Conservation (phyloP, 2,329 filamentous ascomycete species). For the Alternaria arborescens region DNA sequence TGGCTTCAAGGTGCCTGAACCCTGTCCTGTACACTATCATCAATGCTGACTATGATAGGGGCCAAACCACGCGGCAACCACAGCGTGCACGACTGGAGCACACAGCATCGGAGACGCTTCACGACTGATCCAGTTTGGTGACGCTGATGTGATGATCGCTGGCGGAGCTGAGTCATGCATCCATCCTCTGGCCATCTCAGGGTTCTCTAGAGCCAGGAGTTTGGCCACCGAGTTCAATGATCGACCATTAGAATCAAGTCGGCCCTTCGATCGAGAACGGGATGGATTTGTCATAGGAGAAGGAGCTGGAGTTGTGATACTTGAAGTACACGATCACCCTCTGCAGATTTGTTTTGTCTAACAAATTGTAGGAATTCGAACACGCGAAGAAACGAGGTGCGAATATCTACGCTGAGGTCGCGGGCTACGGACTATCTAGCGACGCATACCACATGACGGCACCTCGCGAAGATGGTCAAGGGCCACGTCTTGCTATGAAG, state of each 20-base stretch:
- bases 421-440: slow-evolving; percentile 87
- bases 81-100: slow-evolving; percentile 94
- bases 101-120: slow-evolving; percentile 94
- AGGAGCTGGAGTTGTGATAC: slow-evolving; percentile 84
- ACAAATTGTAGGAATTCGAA: slow-evolving; percentile 70
- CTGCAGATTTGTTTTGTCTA: background rate
- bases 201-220: slow-evolving; percentile 87
- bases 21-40: too few species aligned
- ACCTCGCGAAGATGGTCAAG: slow-evolving; percentile 81
- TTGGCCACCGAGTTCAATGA: slow-evolving; percentile 84
- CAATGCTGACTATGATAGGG: slow-evolving; percentile 60
- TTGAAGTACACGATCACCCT: slow-evolving; percentile 66
- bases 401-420: slow-evolving; percentile 85
- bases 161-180: slow-evolving; percentile 95
- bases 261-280: slow-evolving; percentile 84
- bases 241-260: slow-evolving; percentile 73
- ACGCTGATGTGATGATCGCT: slow-evolving; percentile 95
- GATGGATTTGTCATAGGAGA: slow-evolving; percentile 93
- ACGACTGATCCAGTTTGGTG: slow-evolving; percentile 89
- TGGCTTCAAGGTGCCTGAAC: slow-evolving; percentile 69
- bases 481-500: slow-evolving; percentile 85
- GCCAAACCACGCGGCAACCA: slow-evolving; percentile 91
- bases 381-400: slow-evolving; percentile 84
- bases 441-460: slow-evolving; percentile 96
- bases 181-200: slow-evolving; percentile 89